Conservation (phyloP, 2,329 filamentous ascomycete genomes). For the Venturia nashicola region DNA sequence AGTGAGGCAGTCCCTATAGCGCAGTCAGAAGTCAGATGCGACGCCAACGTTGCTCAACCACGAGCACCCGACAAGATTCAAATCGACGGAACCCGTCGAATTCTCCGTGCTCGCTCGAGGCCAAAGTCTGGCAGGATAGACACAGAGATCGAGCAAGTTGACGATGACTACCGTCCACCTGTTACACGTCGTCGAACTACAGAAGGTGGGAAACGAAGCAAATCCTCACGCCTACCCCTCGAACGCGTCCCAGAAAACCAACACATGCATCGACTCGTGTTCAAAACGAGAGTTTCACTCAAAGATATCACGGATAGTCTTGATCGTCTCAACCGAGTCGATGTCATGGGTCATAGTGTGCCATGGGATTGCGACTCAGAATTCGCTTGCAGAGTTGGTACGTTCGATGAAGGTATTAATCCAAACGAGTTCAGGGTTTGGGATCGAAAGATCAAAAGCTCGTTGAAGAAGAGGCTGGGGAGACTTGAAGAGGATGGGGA, state of each 20-base stretch:
- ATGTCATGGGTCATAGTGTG: neutral
- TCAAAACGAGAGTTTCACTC: neutral
- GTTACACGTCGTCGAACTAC: slow-evolving; percentile 14
- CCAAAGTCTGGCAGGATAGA: neutral
- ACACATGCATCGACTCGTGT: slow-evolving; percentile 16
- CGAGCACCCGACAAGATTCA: neutral
- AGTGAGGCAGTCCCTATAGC: neutral
- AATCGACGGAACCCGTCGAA: neutral
- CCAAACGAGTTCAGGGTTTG: neutral
- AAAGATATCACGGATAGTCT: neutral
- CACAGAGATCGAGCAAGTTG: slow-evolving; percentile 1
- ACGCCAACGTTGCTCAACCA: neutral
- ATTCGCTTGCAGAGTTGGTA: neutral
- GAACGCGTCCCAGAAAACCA: slow-evolving; percentile 22
- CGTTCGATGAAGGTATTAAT: neutral
- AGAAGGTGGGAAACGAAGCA: slow-evolving; percentile 18
- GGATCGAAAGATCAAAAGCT: neutral
- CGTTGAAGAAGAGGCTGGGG: neutral
- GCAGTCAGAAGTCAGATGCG: neutral
- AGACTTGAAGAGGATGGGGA: neutral
- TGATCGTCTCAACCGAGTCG: neutral
- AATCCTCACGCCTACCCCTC: slow-evolving; percentile 26
- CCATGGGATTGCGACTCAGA: neutral
- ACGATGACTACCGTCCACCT: slow-evolving; percentile 12
- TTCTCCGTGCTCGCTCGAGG: neutral